phyloP scores from a whole-genome alignment of 768 basidiomycete genomes.

The Austroboletus eburneus region DNA sequence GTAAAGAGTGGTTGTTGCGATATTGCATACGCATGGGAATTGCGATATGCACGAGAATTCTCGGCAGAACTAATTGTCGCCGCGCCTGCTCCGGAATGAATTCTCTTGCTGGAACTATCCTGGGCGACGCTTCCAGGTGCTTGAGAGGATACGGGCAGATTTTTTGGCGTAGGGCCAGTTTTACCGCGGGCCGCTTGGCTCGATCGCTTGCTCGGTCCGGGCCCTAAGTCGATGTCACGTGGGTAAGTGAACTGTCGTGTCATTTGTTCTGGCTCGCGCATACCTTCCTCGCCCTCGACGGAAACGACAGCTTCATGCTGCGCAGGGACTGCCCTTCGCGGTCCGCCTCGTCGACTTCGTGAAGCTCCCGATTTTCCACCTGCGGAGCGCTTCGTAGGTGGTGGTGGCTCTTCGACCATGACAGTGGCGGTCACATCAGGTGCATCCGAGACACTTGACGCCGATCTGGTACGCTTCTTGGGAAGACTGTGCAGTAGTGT shows the following conservation, averaged over 20 bases:
- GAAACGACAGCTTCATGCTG: slow-evolving; percentile 21
- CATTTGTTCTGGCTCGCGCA: slow-evolving; percentile 19
- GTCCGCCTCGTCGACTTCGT: slow-evolving; percentile 31
- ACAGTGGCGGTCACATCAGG: slow-evolving; percentile 37
- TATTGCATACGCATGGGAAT: slow-evolving; percentile 75
- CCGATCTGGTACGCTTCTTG: slow-evolving; percentile 75
- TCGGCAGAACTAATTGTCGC: slow-evolving; percentile 40
- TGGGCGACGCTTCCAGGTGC: slow-evolving; percentile 31
- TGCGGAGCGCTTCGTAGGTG: slow-evolving; percentile 30
- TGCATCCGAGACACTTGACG: slow-evolving; percentile 65
- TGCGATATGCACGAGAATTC: slow-evolving; percentile 64
- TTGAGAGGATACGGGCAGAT: slow-evolving; percentile 29
- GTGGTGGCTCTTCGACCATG: slow-evolving; percentile 38
- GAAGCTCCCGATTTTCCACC: slow-evolving; percentile 25
- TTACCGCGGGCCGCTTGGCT: slow-evolving; percentile 39
- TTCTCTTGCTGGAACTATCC: slow-evolving; percentile 49
- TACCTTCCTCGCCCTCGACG: slow-evolving; percentile 65
- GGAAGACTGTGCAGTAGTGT: slow-evolving; percentile 35
- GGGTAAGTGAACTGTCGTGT: slow-evolving; percentile 22
- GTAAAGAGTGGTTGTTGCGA: slow-evolving; percentile 77
- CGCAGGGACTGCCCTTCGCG: slow-evolving; percentile 21
- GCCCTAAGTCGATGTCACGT: slow-evolving; percentile 37
- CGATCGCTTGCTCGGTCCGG: slow-evolving; percentile 33
- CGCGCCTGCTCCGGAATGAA: slow-evolving; percentile 36
- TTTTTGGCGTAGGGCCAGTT: slow-evolving; percentile 28